Percentiles rank a stretch among this genome's conserved stretches.
These are phyloP conservation scores for Strobilomyces dryophilus DNA, from an alignment of 768 basidiomycete genomes.

Conservation along the genomic window DNA sequence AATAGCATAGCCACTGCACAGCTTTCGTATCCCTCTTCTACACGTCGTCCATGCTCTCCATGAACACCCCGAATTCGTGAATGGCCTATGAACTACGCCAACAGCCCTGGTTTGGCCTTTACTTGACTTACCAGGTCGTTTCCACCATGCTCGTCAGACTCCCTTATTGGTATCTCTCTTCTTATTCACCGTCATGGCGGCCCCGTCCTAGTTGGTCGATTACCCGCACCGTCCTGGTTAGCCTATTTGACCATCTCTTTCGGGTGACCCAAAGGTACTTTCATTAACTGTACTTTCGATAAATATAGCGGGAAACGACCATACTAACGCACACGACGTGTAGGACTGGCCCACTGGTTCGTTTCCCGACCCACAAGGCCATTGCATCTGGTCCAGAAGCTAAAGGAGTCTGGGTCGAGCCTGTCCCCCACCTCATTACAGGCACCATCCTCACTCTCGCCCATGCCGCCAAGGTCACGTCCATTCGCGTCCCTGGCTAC, in stretches of 20 bases:
- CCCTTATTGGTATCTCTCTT: constrained; percentile 23
- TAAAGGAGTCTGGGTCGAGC: constrained; percentile 34
- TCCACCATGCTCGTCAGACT: constrained; percentile 20
- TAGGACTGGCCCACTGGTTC: constrained; percentile 19
- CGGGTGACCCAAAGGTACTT: constrained; percentile 20
- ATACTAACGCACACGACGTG: neutral
- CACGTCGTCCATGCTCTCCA: neutral
- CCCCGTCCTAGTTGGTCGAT: constrained; percentile 23
- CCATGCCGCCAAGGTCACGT: constrained; percentile 22
- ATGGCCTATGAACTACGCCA: constrained; percentile 5
- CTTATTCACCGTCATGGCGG: constrained; percentile 20
- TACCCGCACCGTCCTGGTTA: constrained; percentile 19
- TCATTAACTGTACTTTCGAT: neutral
- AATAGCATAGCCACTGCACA: neutral
- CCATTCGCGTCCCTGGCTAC: constrained; percentile 33
- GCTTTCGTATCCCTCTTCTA: neutral
- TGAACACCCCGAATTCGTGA: neutral
- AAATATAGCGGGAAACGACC: neutral
- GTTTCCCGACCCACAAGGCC: constrained; percentile 18
- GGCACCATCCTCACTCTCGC: constrained; percentile 30
- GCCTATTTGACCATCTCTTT: constrained; percentile 16
- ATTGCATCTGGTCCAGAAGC: constrained; percentile 19
- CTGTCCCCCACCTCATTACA: constrained; percentile 30
- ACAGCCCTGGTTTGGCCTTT: constrained; percentile 15
- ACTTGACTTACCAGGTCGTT: constrained; percentile 19